Conservation (phyloP, 2,329 filamentous ascomycete species). For the Arthrocladium fulminans region DNA sequence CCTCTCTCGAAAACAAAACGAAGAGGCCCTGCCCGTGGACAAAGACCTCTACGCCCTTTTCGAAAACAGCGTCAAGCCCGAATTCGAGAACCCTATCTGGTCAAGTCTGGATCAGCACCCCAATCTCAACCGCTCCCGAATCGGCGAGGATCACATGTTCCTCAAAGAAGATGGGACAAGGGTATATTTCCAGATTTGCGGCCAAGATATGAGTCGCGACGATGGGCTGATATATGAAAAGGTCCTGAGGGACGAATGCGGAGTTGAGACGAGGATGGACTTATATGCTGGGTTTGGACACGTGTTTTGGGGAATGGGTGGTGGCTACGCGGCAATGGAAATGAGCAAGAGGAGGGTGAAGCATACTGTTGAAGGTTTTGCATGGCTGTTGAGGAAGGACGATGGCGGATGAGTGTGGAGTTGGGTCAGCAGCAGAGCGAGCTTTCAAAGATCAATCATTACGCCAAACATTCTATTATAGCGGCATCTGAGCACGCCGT, state of each 20-base stretch:
- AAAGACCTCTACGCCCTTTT: slow-evolving; percentile 24
- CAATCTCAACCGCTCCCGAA: not conserved
- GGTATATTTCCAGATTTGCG: slow-evolving; percentile 44
- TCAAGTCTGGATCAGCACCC: slow-evolving; percentile 28
- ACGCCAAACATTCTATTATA: not conserved
- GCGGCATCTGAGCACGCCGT: too few relatives aligned
- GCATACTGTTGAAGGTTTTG: slow-evolving; percentile 14
- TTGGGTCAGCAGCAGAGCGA: too few relatives aligned
- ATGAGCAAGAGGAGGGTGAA: slow-evolving; percentile 14
- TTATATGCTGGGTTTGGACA: slow-evolving; percentile 38
- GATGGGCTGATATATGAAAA: slow-evolving; percentile 47
- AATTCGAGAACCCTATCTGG: slow-evolving; percentile 25
- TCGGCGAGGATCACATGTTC: slow-evolving; percentile 22
- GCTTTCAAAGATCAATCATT: not conserved
- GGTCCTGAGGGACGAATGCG: slow-evolving; percentile 36
- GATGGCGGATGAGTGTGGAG: not conserved
- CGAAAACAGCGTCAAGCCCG: slow-evolving; percentile 25
- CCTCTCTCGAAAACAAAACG: slow-evolving; percentile 37
- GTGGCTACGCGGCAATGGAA: slow-evolving; percentile 11
- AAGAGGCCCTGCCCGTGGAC: slow-evolving; percentile 29
- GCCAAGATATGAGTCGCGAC: slow-evolving; percentile 44
- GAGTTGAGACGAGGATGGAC: slow-evolving; percentile 38
- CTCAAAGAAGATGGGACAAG: slow-evolving; percentile 25
- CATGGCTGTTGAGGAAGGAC: slow-evolving; percentile 13
- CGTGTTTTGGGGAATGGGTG: slow-evolving; percentile 18